Conservation (phyloP, 768 basidiomycete genomes). For the Auricularia cornea region DNA sequence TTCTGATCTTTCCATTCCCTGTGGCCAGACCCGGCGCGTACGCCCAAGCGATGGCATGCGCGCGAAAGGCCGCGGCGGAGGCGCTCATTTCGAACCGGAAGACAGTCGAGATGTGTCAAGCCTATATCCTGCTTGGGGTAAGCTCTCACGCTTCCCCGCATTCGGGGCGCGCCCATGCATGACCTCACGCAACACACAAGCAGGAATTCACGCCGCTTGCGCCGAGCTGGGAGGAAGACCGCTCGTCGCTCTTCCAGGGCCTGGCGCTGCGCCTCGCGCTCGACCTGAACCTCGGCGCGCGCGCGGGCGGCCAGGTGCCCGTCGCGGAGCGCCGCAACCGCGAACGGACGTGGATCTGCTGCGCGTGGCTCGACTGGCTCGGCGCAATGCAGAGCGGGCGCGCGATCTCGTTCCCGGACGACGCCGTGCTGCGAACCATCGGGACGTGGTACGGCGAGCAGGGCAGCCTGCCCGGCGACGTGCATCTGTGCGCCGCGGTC, state of each 20-base stretch:
- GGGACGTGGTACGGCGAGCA: background rate
- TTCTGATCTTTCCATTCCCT: background rate
- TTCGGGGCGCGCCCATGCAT: conserved; percentile 45
- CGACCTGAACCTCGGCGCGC: background rate
- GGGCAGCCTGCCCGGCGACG: background rate
- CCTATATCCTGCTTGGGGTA: conserved; percentile 81
- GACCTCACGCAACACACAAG: background rate
- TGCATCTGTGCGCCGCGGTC: background rate
- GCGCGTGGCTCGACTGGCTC: background rate
- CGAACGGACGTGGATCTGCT: background rate
- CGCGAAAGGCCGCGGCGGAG: conserved; percentile 72
- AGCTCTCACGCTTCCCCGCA: background rate
- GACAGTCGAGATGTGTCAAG: conserved; percentile 84
- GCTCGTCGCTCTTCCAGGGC: conserved; percentile 83
- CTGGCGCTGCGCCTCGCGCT: conserved; percentile 54
- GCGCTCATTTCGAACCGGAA: conserved; percentile 39
- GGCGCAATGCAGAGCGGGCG: background rate
- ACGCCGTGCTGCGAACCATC: background rate
- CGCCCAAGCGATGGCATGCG: conserved; percentile 83
- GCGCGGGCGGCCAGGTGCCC: background rate
- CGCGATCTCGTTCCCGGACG: background rate
- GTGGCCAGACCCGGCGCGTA: conserved; percentile 76
- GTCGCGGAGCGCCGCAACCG: background rate
- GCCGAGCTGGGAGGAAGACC: conserved; percentile 80
- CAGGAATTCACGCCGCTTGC: conserved; percentile 25